Evolutionary conservation across 129 eudicot genomes (phyloP).

Genomic region (Tagetes patula): DNA sequence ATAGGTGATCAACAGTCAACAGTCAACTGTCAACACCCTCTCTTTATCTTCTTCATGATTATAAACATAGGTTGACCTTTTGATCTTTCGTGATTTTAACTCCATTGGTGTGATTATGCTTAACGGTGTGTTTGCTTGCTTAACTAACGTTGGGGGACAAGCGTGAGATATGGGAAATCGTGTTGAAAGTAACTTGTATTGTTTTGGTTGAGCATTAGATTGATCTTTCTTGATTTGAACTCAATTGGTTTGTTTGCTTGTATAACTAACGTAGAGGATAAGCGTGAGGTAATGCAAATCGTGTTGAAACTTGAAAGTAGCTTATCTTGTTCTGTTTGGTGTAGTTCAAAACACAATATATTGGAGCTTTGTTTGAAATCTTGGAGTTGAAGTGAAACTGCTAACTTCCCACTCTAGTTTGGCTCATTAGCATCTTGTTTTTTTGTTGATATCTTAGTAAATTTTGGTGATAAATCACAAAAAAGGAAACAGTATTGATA

Average conservation of each 20-base stretch:
- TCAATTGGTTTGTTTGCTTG: neutral
- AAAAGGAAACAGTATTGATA: too few species aligned
- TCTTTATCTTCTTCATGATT: neutral
- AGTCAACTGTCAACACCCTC: too few species aligned
- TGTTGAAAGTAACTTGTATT: conserved; percentile 4
- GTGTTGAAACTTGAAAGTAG: neutral
- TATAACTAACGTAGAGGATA: conserved; percentile 6
- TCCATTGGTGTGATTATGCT: neutral
- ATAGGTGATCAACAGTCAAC: neutral
- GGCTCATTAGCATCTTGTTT: conserved; percentile 8
- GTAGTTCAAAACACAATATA: neutral
- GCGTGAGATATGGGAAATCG: conserved; percentile 3
- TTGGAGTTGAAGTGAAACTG: conserved; percentile 1
- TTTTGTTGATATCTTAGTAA: neutral
- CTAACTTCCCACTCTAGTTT: conserved; percentile 6
- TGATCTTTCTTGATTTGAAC: neutral
- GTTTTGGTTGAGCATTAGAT: conserved; percentile 6
- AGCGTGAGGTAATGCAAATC: neutral
- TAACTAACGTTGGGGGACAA: conserved; percentile 9
- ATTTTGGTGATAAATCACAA: neutral
- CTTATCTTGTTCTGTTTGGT: conserved; percentile 3
- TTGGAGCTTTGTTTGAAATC: neutral
- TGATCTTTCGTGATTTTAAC: neutral
- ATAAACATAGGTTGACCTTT: conserved; percentile 3
- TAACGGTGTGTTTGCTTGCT: neutral